Evolutionary conservation across 495 filamentous ascomycete genomes (phyloP).

Genomic region (Hypoxylon perforatum): DNA sequence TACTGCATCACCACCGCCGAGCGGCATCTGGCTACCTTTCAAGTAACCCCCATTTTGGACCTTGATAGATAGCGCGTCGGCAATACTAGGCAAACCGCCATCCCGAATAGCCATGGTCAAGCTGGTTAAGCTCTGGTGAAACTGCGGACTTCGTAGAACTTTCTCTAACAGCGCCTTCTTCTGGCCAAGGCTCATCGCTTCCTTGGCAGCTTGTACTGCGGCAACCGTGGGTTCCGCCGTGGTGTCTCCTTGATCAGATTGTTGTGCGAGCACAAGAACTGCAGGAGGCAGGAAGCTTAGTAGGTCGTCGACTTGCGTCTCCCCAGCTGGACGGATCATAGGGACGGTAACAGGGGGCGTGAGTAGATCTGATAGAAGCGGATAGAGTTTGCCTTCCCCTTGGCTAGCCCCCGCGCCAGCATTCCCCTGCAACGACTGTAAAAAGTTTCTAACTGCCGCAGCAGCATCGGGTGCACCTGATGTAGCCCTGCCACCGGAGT

Average conservation of each 20-base stretch:
- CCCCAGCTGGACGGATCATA: constrained; percentile 73
- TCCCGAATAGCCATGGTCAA: constrained; percentile 89
- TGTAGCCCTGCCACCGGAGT: constrained; percentile 54
- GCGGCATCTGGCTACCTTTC: constrained; percentile 75
- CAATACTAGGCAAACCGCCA: constrained; percentile 89
- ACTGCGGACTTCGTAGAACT: constrained; percentile 91
- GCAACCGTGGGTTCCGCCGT: constrained; percentile 71
- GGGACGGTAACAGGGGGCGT: constrained; percentile 79
- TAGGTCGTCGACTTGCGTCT: constrained; percentile 75
- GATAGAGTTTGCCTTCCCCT: constrained; percentile 72
- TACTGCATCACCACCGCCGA: constrained; percentile 90
- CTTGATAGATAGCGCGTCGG: constrained; percentile 82
- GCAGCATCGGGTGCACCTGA: constrained; percentile 64
- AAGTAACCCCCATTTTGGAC: constrained; percentile 86
- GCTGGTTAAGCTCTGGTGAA: constrained; percentile 84
- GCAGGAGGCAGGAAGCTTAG: constrained; percentile 78
- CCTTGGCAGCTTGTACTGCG: constrained; percentile 73
- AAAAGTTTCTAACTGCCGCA: constrained; percentile 83
- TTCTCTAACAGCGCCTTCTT: constrained; percentile 84
- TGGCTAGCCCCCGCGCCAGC: constrained; percentile 48
- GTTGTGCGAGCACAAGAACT: constrained; percentile 75
- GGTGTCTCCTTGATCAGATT: constrained; percentile 59
- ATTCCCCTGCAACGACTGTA: constrained; percentile 80
- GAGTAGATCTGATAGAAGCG: constrained; percentile 88
- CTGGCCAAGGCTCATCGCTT: constrained; percentile 77